Conservation (phyloP, 1,284 basidiomycete genomes). For the Abortiporus biennis region DNA sequence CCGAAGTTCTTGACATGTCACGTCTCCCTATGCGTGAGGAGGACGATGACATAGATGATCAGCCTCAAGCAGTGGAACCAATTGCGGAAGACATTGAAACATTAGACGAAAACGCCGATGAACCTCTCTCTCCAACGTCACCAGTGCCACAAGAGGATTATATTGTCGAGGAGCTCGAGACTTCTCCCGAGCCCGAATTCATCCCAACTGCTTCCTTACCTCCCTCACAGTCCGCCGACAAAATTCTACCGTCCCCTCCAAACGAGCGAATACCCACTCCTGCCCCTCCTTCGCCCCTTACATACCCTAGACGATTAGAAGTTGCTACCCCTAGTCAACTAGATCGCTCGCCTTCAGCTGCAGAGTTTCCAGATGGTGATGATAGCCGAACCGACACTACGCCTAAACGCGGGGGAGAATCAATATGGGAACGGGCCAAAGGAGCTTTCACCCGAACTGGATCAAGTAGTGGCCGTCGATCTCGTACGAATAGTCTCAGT, state of each 20-base stretch:
- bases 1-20: too few species aligned
- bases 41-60: conserved; percentile 49
- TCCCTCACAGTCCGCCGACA: conserved; percentile 34
- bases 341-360: conserved; percentile 46
- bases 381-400: conserved; percentile 47
- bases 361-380: conserved; percentile 50
- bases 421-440: conserved; percentile 66
- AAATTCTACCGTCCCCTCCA: too few species aligned
- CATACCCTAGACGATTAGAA: conserved; percentile 53
- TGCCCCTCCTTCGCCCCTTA: conserved; percentile 34
- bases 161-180: conserved; percentile 55
- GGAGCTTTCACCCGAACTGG: conserved; percentile 53
- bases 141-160: not conserved
- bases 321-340: conserved; percentile 51
- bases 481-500: conserved; percentile 69
- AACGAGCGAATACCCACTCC: too few species aligned
- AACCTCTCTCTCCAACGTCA: conserved; percentile 1
- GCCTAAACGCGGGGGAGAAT: conserved; percentile 42
- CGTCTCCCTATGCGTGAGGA: conserved; percentile 51
- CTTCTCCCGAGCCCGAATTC: conserved; percentile 45
- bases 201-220: conserved; percentile 48
- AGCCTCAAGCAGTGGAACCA: conserved; percentile 33
- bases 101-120: conserved; percentile 35
- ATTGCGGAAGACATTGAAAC: conserved; percentile 21
- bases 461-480: conserved; percentile 63